A percentile compares a stretch with the other conserved stretches of the same genome.
Conservation (phyloP, 2,329 filamentous ascomycete species). For the Onygenales sp. region DNA sequence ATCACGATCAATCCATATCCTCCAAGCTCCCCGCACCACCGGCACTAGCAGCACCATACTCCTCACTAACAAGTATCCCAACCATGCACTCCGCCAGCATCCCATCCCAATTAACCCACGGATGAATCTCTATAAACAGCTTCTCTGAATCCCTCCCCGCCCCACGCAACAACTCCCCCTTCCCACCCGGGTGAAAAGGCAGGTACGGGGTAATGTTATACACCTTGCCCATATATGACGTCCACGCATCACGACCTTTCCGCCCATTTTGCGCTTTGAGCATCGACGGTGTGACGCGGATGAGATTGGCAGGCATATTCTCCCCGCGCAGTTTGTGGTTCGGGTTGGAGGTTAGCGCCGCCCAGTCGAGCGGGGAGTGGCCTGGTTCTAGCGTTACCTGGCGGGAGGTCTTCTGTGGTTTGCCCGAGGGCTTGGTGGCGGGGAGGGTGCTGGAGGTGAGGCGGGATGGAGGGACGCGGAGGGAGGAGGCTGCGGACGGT, state of each 20-base stretch:
- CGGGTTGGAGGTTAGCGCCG: slow-evolving; percentile 57
- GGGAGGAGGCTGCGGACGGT: slow-evolving; percentile 34
- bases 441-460: slow-evolving; percentile 34
- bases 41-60: slow-evolving; percentile 23
- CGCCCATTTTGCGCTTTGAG: slow-evolving; percentile 71
- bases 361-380: slow-evolving; percentile 95
- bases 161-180: slow-evolving; percentile 51
- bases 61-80: slow-evolving; percentile 50
- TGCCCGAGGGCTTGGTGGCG: slow-evolving; percentile 32
- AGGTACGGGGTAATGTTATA: slow-evolving; percentile 91
- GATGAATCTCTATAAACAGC: slow-evolving; percentile 55
- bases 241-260: slow-evolving; percentile 83
- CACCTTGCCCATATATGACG: slow-evolving; percentile 75
- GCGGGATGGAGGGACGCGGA: slow-evolving; percentile 33
- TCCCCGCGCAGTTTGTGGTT: slow-evolving; percentile 56
- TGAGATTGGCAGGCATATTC: slow-evolving; percentile 42
- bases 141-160: slow-evolving; percentile 57
- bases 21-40: slow-evolving; percentile 32
- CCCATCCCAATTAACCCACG: slow-evolving; percentile 61
- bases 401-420: slow-evolving; percentile 36
- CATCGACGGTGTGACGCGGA: slow-evolving; percentile 71
- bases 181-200: slow-evolving; percentile 78
- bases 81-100: slow-evolving; percentile 54
- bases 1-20: slow-evolving; percentile 47
- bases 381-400: slow-evolving; percentile 77